phyloP scores from a whole-genome alignment of 495 filamentous ascomycete species.

The Tirmania nivea region DNA sequence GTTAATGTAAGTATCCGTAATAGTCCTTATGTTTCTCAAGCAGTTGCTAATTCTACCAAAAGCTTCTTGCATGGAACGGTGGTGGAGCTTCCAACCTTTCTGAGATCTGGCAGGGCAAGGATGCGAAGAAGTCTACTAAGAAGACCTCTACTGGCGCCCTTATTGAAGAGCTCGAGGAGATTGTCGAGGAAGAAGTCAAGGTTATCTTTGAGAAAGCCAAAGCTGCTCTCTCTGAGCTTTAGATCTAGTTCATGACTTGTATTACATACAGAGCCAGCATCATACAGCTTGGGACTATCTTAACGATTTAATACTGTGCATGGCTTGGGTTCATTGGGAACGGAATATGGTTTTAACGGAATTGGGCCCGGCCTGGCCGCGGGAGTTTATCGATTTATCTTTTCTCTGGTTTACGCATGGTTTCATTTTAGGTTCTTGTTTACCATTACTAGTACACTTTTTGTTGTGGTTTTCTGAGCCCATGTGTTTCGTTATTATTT shows the following conservation, averaged over 20 bases:
- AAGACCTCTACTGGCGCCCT: conserved; percentile 39
- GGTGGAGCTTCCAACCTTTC: conserved; percentile 81
- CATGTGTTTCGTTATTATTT: too few relatives aligned
- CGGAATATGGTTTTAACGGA: too few relatives aligned
- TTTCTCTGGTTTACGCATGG: too few relatives aligned
- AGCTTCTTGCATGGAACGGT: conserved; percentile 93
- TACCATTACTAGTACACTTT: too few relatives aligned
- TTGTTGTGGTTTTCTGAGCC: too few relatives aligned
- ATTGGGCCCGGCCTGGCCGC: too few relatives aligned
- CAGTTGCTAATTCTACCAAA: conserved; percentile 22
- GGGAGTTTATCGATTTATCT: too few relatives aligned
- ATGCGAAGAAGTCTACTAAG: conserved; percentile 4
- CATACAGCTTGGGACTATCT: too few relatives aligned
- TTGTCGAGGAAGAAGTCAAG: conserved; percentile 9
- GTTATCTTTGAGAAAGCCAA: conserved; percentile 16
- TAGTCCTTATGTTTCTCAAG: neutral
- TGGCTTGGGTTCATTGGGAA: too few relatives aligned
- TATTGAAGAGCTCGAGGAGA: conserved; percentile 37
- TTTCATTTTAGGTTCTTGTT: too few relatives aligned
- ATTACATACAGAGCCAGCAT: too few relatives aligned
- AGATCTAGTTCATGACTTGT: neutral
- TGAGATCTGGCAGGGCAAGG: conserved; percentile 37
- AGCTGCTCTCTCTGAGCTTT: conserved; percentile 5
- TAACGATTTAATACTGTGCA: too few relatives aligned
- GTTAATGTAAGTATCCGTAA: conserved; percentile 26